A percentile compares a stretch with the other conserved stretches of the same genome.
phyloP scores from a whole-genome alignment of 352 stramenopile species.

The Stramenopiles sp. region DNA sequence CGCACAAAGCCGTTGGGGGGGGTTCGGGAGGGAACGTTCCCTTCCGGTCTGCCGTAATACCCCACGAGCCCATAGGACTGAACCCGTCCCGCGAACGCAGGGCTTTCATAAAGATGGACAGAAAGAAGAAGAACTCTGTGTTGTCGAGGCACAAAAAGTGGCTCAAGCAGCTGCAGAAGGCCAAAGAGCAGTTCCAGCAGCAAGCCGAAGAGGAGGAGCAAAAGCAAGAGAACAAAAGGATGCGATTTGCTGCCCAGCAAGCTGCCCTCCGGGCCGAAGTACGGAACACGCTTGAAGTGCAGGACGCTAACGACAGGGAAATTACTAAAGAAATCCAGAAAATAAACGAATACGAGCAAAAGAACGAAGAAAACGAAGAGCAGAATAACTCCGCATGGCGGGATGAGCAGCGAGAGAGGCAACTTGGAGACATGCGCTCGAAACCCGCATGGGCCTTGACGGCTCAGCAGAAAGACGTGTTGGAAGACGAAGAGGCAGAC shows the following conservation, averaged over 20 bases:
- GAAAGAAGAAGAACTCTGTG: slow-evolving; percentile 67
- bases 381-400: no score
- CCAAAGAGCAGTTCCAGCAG: slow-evolving; percentile 51
- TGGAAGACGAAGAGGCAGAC: slow-evolving; percentile 56
- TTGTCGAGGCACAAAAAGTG: slow-evolving; percentile 75
- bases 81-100: no score
- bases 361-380: no score
- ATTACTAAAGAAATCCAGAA: no score
- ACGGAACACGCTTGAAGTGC: no score
- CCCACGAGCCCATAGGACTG: slow-evolving; percentile 14
- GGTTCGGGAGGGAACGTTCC: not conserved
- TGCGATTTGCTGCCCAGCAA: slow-evolving; percentile 33
- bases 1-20: slow-evolving; percentile 11
- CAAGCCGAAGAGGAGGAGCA: slow-evolving; percentile 47
- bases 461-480: slow-evolving; percentile 44
- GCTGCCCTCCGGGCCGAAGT: slow-evolving; percentile 44
- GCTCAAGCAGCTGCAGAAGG: slow-evolving; percentile 70
- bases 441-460: slow-evolving; percentile 80
- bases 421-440: no score
- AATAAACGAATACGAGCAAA: no score
- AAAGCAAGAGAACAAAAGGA: slow-evolving; percentile 38
- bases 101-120: slow-evolving; percentile 31
- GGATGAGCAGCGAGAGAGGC: no score
- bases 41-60: no score
- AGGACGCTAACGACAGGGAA: no score